Base-by-base conservation (phyloP, 2,329 filamentous ascomycete genomes). In the Exserohilum rostratum region DNA sequence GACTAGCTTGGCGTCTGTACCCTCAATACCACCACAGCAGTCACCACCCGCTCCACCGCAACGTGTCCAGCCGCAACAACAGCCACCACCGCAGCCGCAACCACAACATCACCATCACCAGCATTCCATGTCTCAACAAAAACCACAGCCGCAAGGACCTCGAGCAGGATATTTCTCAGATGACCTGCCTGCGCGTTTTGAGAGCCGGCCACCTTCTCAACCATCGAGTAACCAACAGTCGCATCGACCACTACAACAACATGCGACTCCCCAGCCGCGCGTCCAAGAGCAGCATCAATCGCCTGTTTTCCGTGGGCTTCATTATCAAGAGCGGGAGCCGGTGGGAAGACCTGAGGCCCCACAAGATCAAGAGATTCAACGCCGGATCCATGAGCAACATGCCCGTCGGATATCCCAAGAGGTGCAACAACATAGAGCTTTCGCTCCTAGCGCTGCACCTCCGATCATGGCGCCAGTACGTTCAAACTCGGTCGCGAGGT, bases 91-190 rank as follows among this genome's bases (percentile, higher is more conserved):
- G 25, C 39, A 42, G 68, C 34, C 67, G 63, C 39, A 20, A 33
- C 39, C 15, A 3, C 39, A 42, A 5, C 39, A 42, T 25, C 39
- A 70, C 31, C 69, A 65, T 40, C 67, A 67, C 17, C 64, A 67
- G 48, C 66, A 66, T 30, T 57, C 61, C 18, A 49, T 67, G 20
- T 63, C 69, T 11, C 72, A 71, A 31, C 62, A 68, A 17, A 73
- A 72, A 46, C 53, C 64, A 22, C 64, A 67, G 35, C 64, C 66
- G 39, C 61, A 60, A 30, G 70, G 68, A 12, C 73, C 73, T 55
- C 68, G 63, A 45, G 65, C 68, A 37, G 73, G 73, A 2, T 76
- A 66, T 51, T 76, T 76, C 46, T 72, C 72, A 12, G 70, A 75
- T 46, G 69, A 73, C 15, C n/a, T 65, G 18, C 59, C 65, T 6